Evolutionary conservation across 768 basidiomycete genomes (phyloP).

Genomic region (Boletus pseudo-olivaceus): DNA sequence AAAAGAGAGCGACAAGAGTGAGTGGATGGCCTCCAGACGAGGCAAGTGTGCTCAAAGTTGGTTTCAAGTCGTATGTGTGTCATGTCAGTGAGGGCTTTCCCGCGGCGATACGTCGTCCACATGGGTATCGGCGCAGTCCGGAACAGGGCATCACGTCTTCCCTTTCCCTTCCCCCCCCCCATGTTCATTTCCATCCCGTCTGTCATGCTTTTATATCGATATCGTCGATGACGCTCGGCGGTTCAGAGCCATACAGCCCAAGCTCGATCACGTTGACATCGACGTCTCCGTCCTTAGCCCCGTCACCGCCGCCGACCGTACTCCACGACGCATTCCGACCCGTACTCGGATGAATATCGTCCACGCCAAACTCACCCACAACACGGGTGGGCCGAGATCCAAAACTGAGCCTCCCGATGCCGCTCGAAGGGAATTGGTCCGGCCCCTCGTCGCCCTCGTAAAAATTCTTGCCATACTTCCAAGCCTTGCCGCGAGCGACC

Average conservation of each 20-base stretch:
- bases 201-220: constrained; percentile 1
- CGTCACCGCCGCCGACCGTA: constrained; percentile 1
- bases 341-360: not conserved
- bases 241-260: constrained; percentile 1
- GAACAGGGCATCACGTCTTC: not conserved
- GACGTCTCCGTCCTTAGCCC: not conserved
- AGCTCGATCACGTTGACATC: constrained; percentile 11
- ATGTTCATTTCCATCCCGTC: not conserved
- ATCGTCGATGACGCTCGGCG: constrained; percentile 4
- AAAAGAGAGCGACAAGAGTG: not conserved
- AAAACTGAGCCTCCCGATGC: constrained; percentile 3
- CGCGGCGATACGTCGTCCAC: not conserved
- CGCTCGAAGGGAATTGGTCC: not conserved
- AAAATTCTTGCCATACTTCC: constrained; percentile 1
- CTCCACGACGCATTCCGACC: constrained; percentile 10
- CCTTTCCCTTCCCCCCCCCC: not conserved
- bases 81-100: not conserved
- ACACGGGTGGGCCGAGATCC: constrained; percentile 1
- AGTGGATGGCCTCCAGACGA: constrained; percentile 4
- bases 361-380: not conserved
- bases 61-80: not conserved
- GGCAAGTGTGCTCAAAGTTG: not conserved
- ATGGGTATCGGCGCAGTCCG: not conserved
- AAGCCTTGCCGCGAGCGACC: constrained; percentile 20
- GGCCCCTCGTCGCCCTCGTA: not conserved